These are phyloP conservation scores for Aspergillus latus DNA, from an alignment of 2,329 filamentous ascomycete genomes.

Conservation along the genomic window DNA sequence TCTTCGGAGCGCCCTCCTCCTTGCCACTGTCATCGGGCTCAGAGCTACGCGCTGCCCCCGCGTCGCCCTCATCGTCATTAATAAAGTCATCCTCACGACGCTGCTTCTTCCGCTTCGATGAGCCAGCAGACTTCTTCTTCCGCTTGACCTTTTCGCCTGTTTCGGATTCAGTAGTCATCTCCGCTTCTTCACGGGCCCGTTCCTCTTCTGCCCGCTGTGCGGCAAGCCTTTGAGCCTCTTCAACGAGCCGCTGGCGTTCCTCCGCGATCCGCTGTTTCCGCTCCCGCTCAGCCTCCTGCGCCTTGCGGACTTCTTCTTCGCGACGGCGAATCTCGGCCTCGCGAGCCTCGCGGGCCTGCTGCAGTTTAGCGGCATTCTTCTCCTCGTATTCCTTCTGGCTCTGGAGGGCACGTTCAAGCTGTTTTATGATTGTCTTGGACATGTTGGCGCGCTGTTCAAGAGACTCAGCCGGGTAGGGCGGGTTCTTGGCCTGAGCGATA, in stretches of 20 bases:
- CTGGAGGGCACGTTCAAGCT: constrained; percentile 80
- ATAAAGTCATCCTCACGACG: constrained; percentile 42
- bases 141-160: constrained; percentile 75
- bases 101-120: constrained; percentile 64
- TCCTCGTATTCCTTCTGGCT: constrained; percentile 89
- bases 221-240: constrained; percentile 71
- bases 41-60: constrained; percentile 30
- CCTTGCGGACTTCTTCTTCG: constrained; percentile 71
- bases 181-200: constrained; percentile 66
- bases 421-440: constrained; percentile 91
- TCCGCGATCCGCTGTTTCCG: constrained; percentile 78
- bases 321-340: constrained; percentile 76
- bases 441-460: constrained; percentile 96
- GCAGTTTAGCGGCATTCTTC: constrained; percentile 84
- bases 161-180: constrained; percentile 77
- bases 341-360: constrained; percentile 74
- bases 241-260: constrained; percentile 77
- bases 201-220: constrained; percentile 72
- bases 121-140: constrained; percentile 62
- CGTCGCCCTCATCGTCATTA: constrained; percentile 29
- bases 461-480: constrained; percentile 86
- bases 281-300: constrained; percentile 68
- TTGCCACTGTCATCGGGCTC: constrained; percentile 35
- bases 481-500: constrained; percentile 61
- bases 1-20: constrained; percentile 49